Conservation (phyloP, 352 stramenopile species). For the Aphanomyces cochlioides region DNA sequence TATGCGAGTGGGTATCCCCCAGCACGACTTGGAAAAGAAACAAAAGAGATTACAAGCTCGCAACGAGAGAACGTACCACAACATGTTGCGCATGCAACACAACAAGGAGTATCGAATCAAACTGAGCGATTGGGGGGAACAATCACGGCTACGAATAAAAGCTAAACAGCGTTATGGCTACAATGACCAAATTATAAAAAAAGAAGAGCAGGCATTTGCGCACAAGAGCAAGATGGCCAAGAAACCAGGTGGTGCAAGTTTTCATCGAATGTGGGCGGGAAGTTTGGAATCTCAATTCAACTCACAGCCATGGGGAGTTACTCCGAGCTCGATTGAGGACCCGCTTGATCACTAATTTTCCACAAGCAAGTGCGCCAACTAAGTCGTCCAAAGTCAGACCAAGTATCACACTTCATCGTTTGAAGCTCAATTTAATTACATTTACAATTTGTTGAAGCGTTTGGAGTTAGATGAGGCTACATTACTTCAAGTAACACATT, state of each 20-base stretch:
- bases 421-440: no score
- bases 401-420: no score
- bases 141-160: constrained; percentile 22
- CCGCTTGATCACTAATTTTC: no score
- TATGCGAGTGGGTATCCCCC: constrained; percentile 39
- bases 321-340: no score
- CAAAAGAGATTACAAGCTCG: constrained; percentile 38
- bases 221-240: constrained; percentile 61
- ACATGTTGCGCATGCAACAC: constrained; percentile 27
- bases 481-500: no score
- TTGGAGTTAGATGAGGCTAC: no score
- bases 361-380: no score
- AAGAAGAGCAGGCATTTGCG: constrained; percentile 48
- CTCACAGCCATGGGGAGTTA: constrained; percentile 26
- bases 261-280: constrained; percentile 77
- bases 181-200: constrained; percentile 55
- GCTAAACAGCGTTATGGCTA: constrained; percentile 52
- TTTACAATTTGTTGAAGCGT: no score
- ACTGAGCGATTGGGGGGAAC: constrained; percentile 26
- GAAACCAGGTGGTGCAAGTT: constrained; percentile 57
- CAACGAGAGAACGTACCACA: constrained; percentile 43
- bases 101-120: constrained; percentile 22
- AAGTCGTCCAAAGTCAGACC: no score
- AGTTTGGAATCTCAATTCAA: constrained; percentile 78
- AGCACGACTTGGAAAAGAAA: constrained; percentile 43